Evolutionary conservation across 2,329 filamentous ascomycete genomes (phyloP), one percentile per base, ranked within the genome.

Genomic region (Dothistroma septosporum): DNA sequence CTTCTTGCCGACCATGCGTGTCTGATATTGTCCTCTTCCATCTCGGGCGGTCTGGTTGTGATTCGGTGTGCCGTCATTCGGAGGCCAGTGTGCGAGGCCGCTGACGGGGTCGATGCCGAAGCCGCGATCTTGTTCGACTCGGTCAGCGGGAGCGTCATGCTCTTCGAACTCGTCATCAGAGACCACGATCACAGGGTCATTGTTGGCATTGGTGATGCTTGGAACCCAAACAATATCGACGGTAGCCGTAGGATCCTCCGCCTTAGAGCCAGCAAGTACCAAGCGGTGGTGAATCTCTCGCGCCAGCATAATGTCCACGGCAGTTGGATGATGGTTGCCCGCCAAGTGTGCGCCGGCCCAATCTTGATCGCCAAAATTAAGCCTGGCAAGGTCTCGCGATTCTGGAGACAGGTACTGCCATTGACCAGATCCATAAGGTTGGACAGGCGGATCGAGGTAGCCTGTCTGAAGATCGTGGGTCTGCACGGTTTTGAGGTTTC

Each of bases 211-310:
- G 10, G 41, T 9, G 14, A n/a, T 35, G 35, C 24, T 44, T n/a
- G 49, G 53, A n/a, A 61, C 57, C 66, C 66, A 64, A 28, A 63
- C 59, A 5, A 66, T 28, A 19, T 63, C 55, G 48, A 65, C 56
- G 7, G 60, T 49, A 8, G 47, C 58, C 1, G 63, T 63, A 11
- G 61, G 59, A 46, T 66, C 58, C 4, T 44, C 47, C 1, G 53
- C 19, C 22, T 41, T 46, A 28, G 31, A 16, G 11, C 46, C n/a
- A n/a, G 16, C 47, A 44, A 4, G n/a, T 16, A 33, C 21, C 19
- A 44, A 44, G 37, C 33, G 53, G 14, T 46, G 4, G 24, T 46
- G 47, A 28, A 57, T 60, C 37, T 53, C 19, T 2, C 66, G 60
- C 16, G 65, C 49, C 8, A 22, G 47, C 62, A 62, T 67, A 50